A percentile compares a stretch with the other conserved stretches of the same genome.
Conservation (phyloP, 306 rosid species). For the Castanea mollissima region DNA sequence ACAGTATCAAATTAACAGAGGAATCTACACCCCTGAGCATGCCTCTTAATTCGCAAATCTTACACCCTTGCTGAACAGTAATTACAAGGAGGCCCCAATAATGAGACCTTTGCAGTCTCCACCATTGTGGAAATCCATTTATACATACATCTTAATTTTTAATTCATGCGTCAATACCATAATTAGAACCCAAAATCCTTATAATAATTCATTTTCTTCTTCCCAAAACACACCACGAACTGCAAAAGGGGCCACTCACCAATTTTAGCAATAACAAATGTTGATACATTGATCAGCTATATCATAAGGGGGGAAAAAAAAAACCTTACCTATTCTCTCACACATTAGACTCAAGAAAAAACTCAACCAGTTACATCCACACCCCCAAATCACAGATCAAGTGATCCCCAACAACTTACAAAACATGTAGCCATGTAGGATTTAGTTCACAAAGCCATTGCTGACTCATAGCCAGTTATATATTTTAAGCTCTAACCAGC, state of each 20-base stretch:
- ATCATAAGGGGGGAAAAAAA: not conserved
- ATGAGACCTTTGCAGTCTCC: no score
- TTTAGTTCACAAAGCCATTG: not conserved
- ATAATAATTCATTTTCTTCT: not conserved
- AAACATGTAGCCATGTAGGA: not conserved
- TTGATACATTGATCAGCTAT: not conserved
- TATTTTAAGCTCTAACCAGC: not conserved
- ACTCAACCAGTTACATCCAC: not conserved
- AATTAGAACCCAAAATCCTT: not conserved
- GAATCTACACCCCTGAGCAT: not conserved
- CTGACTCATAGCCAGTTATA: not conserved
- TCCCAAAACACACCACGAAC: not conserved
- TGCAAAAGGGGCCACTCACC: not conserved
- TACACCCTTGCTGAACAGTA: no score
- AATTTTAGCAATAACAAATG: not conserved
- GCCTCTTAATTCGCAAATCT: not conserved
- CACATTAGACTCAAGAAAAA: not conserved
- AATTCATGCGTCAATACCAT: not conserved
- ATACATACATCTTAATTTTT: not conserved
- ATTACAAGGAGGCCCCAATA: no score
- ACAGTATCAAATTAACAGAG: not conserved
- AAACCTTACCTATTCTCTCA: not conserved
- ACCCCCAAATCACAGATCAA: no score
- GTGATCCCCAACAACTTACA: not conserved
- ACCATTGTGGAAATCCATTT: not conserved